Conservation (phyloP, 139 green algal genomes). For the Coelastrella sp. region DNA sequence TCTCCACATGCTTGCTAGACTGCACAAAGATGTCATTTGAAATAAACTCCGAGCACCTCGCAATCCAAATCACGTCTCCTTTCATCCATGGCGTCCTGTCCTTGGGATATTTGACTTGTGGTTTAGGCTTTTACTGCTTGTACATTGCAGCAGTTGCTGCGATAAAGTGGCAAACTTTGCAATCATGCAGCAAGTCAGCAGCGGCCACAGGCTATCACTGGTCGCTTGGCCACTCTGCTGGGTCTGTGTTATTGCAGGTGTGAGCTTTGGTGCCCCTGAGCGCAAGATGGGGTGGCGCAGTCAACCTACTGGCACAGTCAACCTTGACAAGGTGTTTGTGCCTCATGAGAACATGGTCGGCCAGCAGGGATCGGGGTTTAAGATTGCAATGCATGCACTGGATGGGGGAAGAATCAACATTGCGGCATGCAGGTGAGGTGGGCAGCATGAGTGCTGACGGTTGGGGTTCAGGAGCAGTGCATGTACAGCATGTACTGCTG, state of each 20-base stretch:
- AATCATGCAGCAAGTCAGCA: too few relatives aligned
- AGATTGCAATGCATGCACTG: slow-evolving; percentile 83
- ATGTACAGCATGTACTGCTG: background rate
- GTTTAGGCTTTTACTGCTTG: too few relatives aligned
- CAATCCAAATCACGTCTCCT: too few relatives aligned
- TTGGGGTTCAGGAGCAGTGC: background rate
- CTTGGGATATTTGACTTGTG: too few relatives aligned
- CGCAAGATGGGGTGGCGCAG: slow-evolving; percentile 87
- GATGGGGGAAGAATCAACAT: slow-evolving; percentile 91
- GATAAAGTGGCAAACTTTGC: too few relatives aligned
- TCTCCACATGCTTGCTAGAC: background rate
- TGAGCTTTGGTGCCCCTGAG: slow-evolving; percentile 85
- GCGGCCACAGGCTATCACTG: too few relatives aligned
- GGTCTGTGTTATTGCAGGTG: slow-evolving; percentile 58
- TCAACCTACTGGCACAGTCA: slow-evolving; percentile 79
- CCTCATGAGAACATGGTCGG: slow-evolving; percentile 64
- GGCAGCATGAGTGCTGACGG: background rate
- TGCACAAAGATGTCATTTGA: too few relatives aligned
- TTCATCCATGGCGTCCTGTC: too few relatives aligned
- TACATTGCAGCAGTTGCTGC: too few relatives aligned
- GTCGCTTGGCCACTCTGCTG: too few relatives aligned
- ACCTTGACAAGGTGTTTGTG: slow-evolving; percentile 76
- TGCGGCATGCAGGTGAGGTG: slow-evolving; percentile 51
- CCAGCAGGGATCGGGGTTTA: slow-evolving; percentile 79
- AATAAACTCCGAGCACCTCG: too few relatives aligned